Base-by-base conservation (phyloP, 2,329 filamentous ascomycete species). In the Coleophoma eucalyptorum region DNA sequence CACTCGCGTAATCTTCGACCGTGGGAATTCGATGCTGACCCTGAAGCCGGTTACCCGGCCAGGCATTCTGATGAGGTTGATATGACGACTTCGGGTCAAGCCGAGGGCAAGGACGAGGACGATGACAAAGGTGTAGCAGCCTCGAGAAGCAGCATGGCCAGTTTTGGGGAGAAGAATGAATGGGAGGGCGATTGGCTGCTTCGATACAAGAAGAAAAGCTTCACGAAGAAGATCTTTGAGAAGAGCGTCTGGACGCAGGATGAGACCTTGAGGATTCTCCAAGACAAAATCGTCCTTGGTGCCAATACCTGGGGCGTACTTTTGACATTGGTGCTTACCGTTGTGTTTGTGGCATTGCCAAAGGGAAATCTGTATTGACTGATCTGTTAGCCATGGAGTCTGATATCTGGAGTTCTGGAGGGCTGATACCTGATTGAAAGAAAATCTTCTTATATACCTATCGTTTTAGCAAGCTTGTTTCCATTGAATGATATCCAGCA, bases 231-330 rank as follows among this genome's bases (percentile, higher is more conserved):
- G 73, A 69, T 92, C 44, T 90, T 92, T 65, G 88, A 91, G 62
- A 81, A 85, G 49, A 81, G 89, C 67, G 78, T 89, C 35, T 90
- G 86, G 86, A 84, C 91, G 47, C 78, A 90, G 68, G 89, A 93
- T 71, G 87, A 87, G 12, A 86, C 84, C n/a, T 74, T 93, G 50
- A 76, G 87, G 47, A 81, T 86, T 66, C 86, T 92, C 50, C 89
- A 92, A 68, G 87, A 91, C 60, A 87, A 80, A 50, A 90, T 92
- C 62, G 89, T 91, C 59, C 55, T 89, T 15, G 87, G 90, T 66
- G 77, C 84, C 12, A 67, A 90, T 50, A 63, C 88, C 44, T 78
- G 75, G 20, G 81, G 79, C 1, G 59, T 85, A 8, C 59, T 89
- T 19, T 60, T 80, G 5, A 79, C 78, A 0, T 77, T 73, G 11